Percentiles rank a stretch among this genome's conserved stretches.
Evolutionary conservation across 2,329 filamentous ascomycete species (phyloP).

Genomic region (Colletotrichum sp.): DNA sequence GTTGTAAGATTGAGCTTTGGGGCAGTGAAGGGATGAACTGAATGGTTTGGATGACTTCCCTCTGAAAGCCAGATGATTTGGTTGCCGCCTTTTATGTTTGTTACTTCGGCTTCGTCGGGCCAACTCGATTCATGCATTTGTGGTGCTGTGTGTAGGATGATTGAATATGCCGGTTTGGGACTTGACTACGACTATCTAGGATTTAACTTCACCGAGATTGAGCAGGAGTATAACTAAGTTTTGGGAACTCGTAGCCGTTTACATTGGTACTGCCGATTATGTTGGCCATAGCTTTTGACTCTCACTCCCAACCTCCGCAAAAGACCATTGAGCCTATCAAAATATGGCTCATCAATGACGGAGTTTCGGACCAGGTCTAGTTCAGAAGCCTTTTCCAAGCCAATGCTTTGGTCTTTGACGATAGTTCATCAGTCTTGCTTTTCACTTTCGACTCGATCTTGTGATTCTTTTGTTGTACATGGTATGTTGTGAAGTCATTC

Average conservation of each 20-base stretch:
- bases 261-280: neutral
- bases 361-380: no score
- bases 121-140: neutral
- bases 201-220: neutral
- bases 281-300: fast-evolving
- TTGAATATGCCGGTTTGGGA: neutral
- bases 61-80: neutral
- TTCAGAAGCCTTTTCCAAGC: no score
- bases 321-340: neutral
- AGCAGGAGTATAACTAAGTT: neutral
- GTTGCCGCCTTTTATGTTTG: neutral
- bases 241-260: fast-evolving
- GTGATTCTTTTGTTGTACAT: no score
- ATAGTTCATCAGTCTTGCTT: no score
- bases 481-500: neutral
- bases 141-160: neutral
- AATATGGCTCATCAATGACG: neutral
- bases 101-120: neutral
- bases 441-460: no score
- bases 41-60: neutral
- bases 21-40: neutral
- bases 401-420: no score
- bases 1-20: neutral
- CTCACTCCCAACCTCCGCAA: neutral
- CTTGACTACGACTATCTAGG: neutral